Conservation (phyloP, 192 early-diverging fungal genomes). For the Gaertneriomyces sp. region DNA sequence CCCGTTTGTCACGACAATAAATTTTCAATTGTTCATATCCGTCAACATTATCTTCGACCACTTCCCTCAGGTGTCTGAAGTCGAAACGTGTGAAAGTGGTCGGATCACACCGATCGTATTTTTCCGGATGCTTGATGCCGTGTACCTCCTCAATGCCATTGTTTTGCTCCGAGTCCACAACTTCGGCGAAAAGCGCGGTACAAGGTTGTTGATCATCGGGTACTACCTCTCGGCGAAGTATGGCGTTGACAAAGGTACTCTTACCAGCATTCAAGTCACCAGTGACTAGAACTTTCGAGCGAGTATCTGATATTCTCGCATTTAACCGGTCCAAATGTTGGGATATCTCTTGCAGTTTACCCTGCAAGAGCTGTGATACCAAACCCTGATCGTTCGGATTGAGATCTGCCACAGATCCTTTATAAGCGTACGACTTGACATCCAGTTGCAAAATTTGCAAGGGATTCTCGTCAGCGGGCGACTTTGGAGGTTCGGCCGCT, state of each 20-base stretch:
- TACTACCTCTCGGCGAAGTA: constrained; percentile 83
- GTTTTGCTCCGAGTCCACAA: constrained; percentile 89
- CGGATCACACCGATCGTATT: constrained; percentile 69
- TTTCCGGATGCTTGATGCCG: constrained; percentile 66
- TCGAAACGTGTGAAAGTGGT: constrained; percentile 68
- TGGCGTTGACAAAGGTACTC: constrained; percentile 93
- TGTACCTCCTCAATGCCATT: constrained; percentile 88
- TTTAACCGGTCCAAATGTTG: constrained; percentile 75
- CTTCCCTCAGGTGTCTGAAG: constrained; percentile 70
- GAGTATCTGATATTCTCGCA: constrained; percentile 81
- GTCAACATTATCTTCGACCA: constrained; percentile 79
- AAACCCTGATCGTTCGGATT: constrained; percentile 7
- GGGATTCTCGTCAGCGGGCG: background rate
- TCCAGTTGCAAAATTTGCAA: constrained; percentile 27
- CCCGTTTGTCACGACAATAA: constrained; percentile 72
- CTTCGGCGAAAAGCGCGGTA: constrained; percentile 94
- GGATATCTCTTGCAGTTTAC: constrained; percentile 22
- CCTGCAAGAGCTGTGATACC: constrained; percentile 27
- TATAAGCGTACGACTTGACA: constrained; percentile 12
- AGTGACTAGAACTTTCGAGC: constrained; percentile 91
- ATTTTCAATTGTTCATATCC: constrained; percentile 86
- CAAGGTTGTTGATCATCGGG: constrained; percentile 98
- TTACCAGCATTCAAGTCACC: constrained; percentile 99
- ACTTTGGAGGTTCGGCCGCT: background rate
- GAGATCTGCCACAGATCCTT: background rate